Conservation (phyloP, 208 protist species). For the Trypanosomatidae sp. region DNA sequence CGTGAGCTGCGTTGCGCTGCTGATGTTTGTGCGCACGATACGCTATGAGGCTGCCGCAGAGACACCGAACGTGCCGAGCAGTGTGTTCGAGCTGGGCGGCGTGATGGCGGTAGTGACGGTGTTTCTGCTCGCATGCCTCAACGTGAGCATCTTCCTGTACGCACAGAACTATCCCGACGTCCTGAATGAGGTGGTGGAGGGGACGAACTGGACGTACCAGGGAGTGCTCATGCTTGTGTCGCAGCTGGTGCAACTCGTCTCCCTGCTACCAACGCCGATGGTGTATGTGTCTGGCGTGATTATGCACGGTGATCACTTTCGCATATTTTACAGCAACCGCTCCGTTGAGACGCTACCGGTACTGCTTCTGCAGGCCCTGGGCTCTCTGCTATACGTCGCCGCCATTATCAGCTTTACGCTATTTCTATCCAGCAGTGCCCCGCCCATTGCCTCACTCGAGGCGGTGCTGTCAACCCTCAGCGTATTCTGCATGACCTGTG, state of each 20-base stretch:
- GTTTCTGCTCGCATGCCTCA: slow-evolving; percentile 25
- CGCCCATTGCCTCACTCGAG: slow-evolving; percentile 21
- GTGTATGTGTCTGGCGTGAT: slow-evolving; percentile 40
- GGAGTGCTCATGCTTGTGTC: slow-evolving; percentile 33
- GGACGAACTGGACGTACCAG: slow-evolving; percentile 30
- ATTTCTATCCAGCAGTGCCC: slow-evolving; percentile 37
- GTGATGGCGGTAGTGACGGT: slow-evolving; percentile 30
- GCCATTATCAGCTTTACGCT: slow-evolving; percentile 40
- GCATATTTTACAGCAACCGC: slow-evolving; percentile 30
- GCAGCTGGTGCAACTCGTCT: slow-evolving; percentile 38
- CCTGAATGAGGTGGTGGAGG: slow-evolving; percentile 24
- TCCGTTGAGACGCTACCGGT: slow-evolving; percentile 30
- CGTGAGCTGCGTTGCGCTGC: slow-evolving; percentile 28
- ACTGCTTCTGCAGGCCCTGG: slow-evolving; percentile 53
- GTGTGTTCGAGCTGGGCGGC: slow-evolving; percentile 42
- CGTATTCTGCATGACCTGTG: slow-evolving; percentile 40
- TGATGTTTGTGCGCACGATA: slow-evolving; percentile 64
- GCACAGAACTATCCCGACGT: slow-evolving; percentile 25
- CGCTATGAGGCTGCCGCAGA: slow-evolving; percentile 16
- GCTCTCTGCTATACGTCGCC: slow-evolving; percentile 56
- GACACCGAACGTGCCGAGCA: slow-evolving; percentile 14
- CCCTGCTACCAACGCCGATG: slow-evolving; percentile 39
- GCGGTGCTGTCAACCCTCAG: slow-evolving; percentile 37
- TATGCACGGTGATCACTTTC: slow-evolving; percentile 51
- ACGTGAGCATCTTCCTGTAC: slow-evolving; percentile 24